Percentiles rank a stretch among this genome's conserved stretches.
Conservation (phyloP, 192 early-diverging fungal genomes). For the Backusella tuberculispora region DNA sequence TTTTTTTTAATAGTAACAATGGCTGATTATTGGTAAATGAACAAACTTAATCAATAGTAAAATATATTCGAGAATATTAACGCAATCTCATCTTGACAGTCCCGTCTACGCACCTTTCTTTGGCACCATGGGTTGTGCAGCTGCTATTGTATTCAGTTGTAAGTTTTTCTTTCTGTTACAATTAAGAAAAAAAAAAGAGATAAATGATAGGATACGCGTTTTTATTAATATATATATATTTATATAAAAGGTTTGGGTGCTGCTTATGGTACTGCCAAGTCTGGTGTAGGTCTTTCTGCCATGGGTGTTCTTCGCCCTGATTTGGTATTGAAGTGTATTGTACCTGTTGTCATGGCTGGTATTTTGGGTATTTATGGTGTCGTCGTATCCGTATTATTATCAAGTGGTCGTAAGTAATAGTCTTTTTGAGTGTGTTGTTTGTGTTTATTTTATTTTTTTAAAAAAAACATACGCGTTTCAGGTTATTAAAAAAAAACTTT, state of each 20-base stretch:
- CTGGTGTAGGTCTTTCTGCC: conserved; percentile 85
- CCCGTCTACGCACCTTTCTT: conserved; percentile 97
- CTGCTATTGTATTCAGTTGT: conserved; percentile 90
- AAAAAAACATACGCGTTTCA: conserved; percentile 13
- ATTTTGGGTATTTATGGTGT: conserved; percentile 99
- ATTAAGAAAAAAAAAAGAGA: background rate
- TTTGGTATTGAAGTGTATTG: conserved; percentile 82
- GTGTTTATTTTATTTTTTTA: background rate
- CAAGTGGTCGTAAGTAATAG: conserved; percentile 69
- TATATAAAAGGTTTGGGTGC: conserved; percentile 78
- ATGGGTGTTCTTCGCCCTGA: conserved; percentile 89
- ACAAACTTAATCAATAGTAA: background rate
- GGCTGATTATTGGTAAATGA: conserved; percentile 10
- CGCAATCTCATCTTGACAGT: conserved; percentile 43
- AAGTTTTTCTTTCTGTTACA: conserved; percentile 52
- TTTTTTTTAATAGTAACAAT: background rate
- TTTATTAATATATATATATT: conserved; percentile 52
- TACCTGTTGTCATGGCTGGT: conserved; percentile 99
- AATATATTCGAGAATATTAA: background rate
- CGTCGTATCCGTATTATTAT: conserved; percentile 91
- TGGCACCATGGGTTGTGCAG: conserved; percentile 88
- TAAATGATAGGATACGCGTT: background rate
- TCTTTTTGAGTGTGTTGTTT: background rate
- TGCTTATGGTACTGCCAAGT: conserved; percentile 91
- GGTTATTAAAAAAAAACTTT: conserved; percentile 31